Base-by-base conservation (phyloP, 352 stramenopile genomes). In the Thalassiosira mediterranea region DNA sequence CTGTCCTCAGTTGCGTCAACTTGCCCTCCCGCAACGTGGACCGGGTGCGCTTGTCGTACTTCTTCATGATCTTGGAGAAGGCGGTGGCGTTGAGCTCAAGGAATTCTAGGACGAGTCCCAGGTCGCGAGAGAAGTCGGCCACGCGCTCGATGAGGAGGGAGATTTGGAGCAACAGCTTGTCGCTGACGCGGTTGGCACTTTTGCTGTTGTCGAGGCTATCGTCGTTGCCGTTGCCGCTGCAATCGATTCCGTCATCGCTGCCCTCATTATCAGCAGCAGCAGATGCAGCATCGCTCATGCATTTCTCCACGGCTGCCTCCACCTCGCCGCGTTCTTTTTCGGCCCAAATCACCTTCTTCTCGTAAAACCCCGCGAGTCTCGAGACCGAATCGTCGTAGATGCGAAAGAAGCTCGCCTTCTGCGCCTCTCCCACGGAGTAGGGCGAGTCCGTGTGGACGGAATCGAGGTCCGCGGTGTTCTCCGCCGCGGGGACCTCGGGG, bases 31-130 rank as follows among this genome's bases (percentile, higher is more conserved):
- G 74, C 48, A 88, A 46, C 37, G 21, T 63, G 8, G 64, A 79
- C 47, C 80, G 70, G n/a, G 59, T 85, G 11, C 72, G 62, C 47
- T 92, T 92, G 61, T 90, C 84, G 62, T 78, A 90, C 56, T 92
- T 92, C 48, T 92, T 92, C 26, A 92, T 63, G 47, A 92, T 92
- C 47, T 92, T 92, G 34, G 46, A 79, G 60, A 90, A 90, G 4
- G 83, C 86, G 3, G 79, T 92, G 10, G 76, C 71, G 65, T 92
- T 92, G 13, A 92, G 54, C 13, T 79, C 66, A 0, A 90, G 47
- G 51, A 92, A 92, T 32, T 92, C 86, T 4, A 88, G 56, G 3
- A 88, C 68, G n/a, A 89, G 60, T 3, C 51, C 63, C 13, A 91
- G 58, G 47, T 91, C 86, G 60, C 68, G 70, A 17, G 75, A 71